A percentile compares a stretch with the other conserved stretches of the same genome.
phyloP scores from a whole-genome alignment of 306 rosid genomes.

The Albizia julibrissin region DNA sequence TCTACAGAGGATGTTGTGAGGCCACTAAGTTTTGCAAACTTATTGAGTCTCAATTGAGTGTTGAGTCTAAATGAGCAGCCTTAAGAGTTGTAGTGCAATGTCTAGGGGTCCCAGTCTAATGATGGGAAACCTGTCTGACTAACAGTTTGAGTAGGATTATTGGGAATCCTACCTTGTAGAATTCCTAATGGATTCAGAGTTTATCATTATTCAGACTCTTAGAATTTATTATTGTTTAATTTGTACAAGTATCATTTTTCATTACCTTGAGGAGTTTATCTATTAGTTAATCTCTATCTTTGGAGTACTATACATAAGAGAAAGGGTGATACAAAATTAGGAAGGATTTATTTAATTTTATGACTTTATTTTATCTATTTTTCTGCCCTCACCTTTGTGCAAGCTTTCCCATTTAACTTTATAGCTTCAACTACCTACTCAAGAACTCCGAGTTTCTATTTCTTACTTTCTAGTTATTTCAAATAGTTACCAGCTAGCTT shows the following conservation, averaged over 20 bases:
- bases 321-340: neutral
- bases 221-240: neutral
- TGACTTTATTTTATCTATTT: too few relatives aligned
- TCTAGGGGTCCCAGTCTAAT: neutral
- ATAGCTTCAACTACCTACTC: neutral
- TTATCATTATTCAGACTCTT: neutral
- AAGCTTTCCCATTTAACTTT: neutral
- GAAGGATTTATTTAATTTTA: neutral
- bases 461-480: neutral
- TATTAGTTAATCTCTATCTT: neutral
- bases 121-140: neutral
- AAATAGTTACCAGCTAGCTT: neutral
- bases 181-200: neutral
- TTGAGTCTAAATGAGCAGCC: neutral
- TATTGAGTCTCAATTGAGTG: neutral
- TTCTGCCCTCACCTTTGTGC: too few relatives aligned
- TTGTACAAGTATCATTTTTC: neutral
- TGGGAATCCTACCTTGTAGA: neutral
- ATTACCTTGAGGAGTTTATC: neutral
- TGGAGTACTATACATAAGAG: neutral
- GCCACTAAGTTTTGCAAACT: neutral
- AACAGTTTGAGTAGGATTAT: neutral
- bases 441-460: neutral
- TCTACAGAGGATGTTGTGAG: neutral
- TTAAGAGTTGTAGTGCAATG: neutral